phyloP scores from a whole-genome alignment of 2,329 filamentous ascomycete species.

The Fusarium sp. region DNA sequence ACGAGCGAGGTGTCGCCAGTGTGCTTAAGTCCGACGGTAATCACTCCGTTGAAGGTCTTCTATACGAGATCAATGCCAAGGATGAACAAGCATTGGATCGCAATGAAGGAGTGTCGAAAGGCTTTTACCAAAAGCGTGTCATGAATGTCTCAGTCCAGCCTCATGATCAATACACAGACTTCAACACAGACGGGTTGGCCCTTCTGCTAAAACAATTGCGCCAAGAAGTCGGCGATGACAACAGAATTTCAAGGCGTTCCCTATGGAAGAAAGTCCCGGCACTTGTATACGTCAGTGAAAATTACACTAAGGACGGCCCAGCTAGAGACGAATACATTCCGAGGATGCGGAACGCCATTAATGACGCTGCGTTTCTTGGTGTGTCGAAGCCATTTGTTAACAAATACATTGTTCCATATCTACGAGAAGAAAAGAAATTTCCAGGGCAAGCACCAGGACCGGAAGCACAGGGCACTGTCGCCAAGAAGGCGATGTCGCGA shows the following conservation, averaged over 20 bases:
- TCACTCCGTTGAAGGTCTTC: slow-evolving; percentile 4
- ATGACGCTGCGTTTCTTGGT: neutral
- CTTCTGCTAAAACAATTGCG: neutral
- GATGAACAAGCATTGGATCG: slow-evolving; percentile 3
- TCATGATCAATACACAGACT: neutral
- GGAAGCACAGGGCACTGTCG: neutral
- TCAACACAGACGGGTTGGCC: neutral
- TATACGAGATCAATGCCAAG: neutral
- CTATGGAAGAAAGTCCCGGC: neutral
- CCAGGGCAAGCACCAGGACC: rapidly evolving
- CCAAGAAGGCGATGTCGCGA: neutral
- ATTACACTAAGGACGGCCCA: neutral
- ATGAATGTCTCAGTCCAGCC: neutral
- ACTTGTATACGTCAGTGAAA: slow-evolving; percentile 2
- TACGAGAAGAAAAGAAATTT: neutral
- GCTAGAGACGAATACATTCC: slow-evolving; percentile 9
- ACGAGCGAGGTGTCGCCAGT: slow-evolving; percentile 8
- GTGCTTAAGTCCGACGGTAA: neutral
- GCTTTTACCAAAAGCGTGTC: neutral
- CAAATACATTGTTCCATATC: slow-evolving; percentile 2
- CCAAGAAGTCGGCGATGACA: neutral
- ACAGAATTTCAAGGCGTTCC: neutral
- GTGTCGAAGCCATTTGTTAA: neutral
- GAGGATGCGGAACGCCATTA: neutral
- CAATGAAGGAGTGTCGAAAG: slow-evolving; percentile 3